Evolutionary conservation across 2,329 filamentous ascomycete genomes (phyloP).

Genomic region (Arachnopeziza araneosa): DNA sequence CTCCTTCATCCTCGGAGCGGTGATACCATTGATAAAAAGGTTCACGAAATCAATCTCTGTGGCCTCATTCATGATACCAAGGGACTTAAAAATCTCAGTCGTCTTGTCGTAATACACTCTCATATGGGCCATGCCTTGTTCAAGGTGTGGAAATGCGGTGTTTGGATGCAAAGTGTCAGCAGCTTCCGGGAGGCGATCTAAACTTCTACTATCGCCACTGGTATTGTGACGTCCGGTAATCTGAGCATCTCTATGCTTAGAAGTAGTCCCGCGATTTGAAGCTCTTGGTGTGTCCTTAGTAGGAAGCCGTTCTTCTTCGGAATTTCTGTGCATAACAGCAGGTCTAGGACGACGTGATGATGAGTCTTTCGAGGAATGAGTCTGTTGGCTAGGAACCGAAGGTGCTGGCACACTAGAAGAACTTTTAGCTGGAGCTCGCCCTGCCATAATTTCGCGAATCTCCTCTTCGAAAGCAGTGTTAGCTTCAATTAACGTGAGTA

Average conservation of each 20-base stretch:
- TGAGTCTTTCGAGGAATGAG: background rate
- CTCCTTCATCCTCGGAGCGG: conserved; percentile 4
- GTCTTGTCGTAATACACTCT: conserved; percentile 6
- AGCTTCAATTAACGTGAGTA: background rate
- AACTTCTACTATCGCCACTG: background rate
- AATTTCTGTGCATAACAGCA: background rate
- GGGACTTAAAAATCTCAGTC: background rate
- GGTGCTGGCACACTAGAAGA: no score
- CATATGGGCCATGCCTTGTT: conserved; percentile 6
- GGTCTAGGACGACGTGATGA: background rate
- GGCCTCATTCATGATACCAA: conserved; percentile 1
- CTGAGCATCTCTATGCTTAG: background rate
- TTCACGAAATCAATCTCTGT: conserved; percentile 15
- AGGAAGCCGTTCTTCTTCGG: background rate
- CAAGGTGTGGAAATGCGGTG: conserved; percentile 1
- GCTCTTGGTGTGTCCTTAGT: background rate
- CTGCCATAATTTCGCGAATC: background rate
- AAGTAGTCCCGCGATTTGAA: background rate
- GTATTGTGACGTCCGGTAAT: background rate
- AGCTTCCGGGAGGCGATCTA: background rate
- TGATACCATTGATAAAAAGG: conserved; percentile 19
- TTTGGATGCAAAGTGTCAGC: background rate
- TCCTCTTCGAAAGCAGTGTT: background rate
- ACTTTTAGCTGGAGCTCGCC: background rate
- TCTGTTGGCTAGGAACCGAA: background rate